Evolutionary conservation across 2,329 filamentous ascomycete genomes (phyloP), one percentile per base, ranked within the genome.

Genomic region (Aspergillus vadensis): DNA sequence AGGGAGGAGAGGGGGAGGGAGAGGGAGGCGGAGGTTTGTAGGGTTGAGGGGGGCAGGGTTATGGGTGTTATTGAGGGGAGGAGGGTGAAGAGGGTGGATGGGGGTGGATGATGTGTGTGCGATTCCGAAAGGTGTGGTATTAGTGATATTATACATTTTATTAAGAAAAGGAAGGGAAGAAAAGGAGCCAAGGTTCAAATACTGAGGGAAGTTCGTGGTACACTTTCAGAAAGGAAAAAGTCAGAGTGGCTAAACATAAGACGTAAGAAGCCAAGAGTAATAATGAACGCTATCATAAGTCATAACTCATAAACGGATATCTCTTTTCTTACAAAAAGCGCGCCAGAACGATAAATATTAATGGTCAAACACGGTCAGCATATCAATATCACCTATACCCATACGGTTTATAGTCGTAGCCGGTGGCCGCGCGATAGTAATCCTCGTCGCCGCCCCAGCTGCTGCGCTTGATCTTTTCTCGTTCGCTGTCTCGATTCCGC

Each of bases 1-100:
- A 63, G 71, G 25, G 82, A 83, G 69, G 69, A 75, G 59, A 74
- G 70, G 60, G 64, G 74, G 17, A 78, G 78, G 63, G 68, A 70
- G 44, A 69, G 62, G 39, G 74, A 74, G 56, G 76, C 73, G 19
- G 66, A 70, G 69, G 57, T 78, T 72, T 38, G 57, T 55, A 10
- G 69, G 53, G 61, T 50, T 72, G 43, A 72, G 72, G 71, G 55
- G 39, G 53, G 50, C 10, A 69, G 51, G 60, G 48, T 71, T 36
- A 72, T 73, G 70, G 53, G 52, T 36, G 59, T 59, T 38, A 59
- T 65, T 48, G 38, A 63, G 39, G 58, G 49, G 23, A 50, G 59
- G 55, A 63, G 39, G 55, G 60, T 25, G 21, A 27, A 32, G 23
- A 27, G 25, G 25, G 3, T 10, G 9, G 7, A 19, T 50, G 23